These are phyloP conservation scores for Solanum pinnatisectum DNA, from an alignment of 257 asterid genomes.

Conservation along the genomic window DNA sequence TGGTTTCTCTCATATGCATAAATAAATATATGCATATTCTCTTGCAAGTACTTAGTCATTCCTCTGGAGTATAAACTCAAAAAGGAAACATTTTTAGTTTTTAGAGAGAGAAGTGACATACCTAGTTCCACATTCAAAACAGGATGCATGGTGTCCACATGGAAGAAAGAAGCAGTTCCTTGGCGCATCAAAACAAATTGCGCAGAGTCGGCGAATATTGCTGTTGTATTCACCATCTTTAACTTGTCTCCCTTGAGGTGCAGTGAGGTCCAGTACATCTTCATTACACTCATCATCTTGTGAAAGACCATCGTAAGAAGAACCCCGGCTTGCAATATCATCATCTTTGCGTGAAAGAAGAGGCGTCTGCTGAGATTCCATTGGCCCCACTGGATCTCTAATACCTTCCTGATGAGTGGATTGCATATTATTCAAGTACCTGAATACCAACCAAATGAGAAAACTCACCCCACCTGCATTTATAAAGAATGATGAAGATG, in stretches of 20 bases:
- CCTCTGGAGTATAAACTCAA: background rate
- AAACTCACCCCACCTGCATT: slow-evolving; percentile 45
- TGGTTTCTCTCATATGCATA: background rate
- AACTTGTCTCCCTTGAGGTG: slow-evolving; percentile 21
- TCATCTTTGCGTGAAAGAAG: slow-evolving; percentile 54
- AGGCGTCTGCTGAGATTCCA: slow-evolving; percentile 38
- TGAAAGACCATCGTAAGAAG: slow-evolving; percentile 46
- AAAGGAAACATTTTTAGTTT: background rate
- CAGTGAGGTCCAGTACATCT: slow-evolving; percentile 14
- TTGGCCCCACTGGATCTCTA: slow-evolving; percentile 18
- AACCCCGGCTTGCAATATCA: slow-evolving; percentile 30
- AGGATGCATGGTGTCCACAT: slow-evolving; percentile 81
- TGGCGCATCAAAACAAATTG: slow-evolving; percentile 85
- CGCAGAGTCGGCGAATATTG: slow-evolving; percentile 37
- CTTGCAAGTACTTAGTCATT: background rate
- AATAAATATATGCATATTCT: background rate
- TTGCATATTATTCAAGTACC: slow-evolving; percentile 17
- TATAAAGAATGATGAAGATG: background rate
- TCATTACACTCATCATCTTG: slow-evolving; percentile 34
- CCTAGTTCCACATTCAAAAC: slow-evolving; percentile 79
- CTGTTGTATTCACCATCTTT: slow-evolving; percentile 31
- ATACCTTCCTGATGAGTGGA: slow-evolving; percentile 12
- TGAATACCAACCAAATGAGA: slow-evolving; percentile 30
- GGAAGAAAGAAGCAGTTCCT: slow-evolving; percentile 79
- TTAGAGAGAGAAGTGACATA: slow-evolving; percentile 6